Evolutionary conservation across 805 yeast genomes (phyloP).

Genomic region (Vanderwaltozyma verrucispora): DNA sequence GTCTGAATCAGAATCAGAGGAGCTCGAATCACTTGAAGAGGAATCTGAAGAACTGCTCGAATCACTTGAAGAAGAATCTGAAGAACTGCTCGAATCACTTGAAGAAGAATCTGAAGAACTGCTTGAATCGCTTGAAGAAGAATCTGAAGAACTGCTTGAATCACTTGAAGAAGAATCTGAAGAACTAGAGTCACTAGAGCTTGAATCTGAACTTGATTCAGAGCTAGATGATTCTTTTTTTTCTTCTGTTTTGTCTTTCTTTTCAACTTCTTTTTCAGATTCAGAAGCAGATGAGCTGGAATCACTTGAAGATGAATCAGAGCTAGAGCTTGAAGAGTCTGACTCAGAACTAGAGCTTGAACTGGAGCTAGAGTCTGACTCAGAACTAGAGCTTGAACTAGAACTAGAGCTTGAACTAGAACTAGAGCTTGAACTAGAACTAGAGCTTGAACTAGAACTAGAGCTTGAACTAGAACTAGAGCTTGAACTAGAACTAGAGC

Average conservation of each 20-base stretch:
- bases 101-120: conserved; percentile 4
- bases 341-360: conserved; percentile 12
- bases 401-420: conserved; percentile 10
- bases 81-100: background rate
- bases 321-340: conserved; percentile 6
- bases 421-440: conserved; percentile 4
- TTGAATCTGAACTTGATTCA: conserved; percentile 11
- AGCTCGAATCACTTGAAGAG: conserved; percentile 3
- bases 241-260: too few species aligned
- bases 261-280: background rate
- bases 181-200: conserved; percentile 8
- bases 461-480: conserved; percentile 7
- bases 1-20: conserved; percentile 3
- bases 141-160: conserved; percentile 6
- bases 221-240: conserved; percentile 4
- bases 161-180: conserved; percentile 6
- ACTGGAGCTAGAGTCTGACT: conserved; percentile 4
- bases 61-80: conserved; percentile 8
- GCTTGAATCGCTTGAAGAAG: conserved; percentile 6
- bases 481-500: conserved; percentile 5
- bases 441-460: conserved; percentile 7
- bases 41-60: conserved; percentile 6
- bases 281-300: too few species aligned
- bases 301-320: background rate
- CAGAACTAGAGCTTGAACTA: conserved; percentile 8